Percentiles rank a stretch among this genome's conserved stretches.
These are phyloP conservation scores for Thozetella sp. DNA, from an alignment of 495 filamentous ascomycete species.

Conservation along the genomic window DNA sequence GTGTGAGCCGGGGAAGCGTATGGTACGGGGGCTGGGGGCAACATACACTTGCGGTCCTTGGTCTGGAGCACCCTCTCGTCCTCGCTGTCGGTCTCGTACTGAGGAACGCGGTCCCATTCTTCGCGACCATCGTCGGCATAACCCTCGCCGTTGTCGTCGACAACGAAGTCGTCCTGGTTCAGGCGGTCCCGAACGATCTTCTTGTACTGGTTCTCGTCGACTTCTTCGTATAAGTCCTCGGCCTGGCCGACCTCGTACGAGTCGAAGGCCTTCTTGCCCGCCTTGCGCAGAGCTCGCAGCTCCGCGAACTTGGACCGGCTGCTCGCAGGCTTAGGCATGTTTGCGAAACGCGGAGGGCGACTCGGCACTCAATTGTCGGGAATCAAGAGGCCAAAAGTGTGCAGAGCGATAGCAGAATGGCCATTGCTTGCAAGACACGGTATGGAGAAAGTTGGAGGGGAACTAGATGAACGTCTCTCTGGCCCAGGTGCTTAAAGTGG, in stretches of 20 bases:
- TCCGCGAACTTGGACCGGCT: conserved; percentile 67
- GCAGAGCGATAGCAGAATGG: neutral
- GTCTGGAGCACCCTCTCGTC: conserved; percentile 65
- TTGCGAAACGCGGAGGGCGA: neutral
- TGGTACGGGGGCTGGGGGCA: neutral
- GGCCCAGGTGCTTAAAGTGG: conserved; percentile 9
- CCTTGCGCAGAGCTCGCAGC: conserved; percentile 78
- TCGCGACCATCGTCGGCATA: conserved; percentile 98
- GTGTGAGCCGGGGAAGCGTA: neutral
- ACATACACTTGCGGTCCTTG: conserved; percentile 52
- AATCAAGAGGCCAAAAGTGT: neutral
- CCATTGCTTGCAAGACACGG: neutral
- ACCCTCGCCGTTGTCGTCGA: conserved; percentile 90
- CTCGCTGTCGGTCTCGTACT: conserved; percentile 73
- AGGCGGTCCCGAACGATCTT: conserved; percentile 88
- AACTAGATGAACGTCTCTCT: neutral
- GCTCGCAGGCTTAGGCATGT: conserved; percentile 45
- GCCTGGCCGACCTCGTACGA: conserved; percentile 88
- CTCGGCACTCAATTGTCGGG: neutral
- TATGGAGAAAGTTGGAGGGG: neutral
- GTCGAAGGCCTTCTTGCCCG: conserved; percentile 87
- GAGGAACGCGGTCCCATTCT: conserved; percentile 81
- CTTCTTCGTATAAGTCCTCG: conserved; percentile 88
- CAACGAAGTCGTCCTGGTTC: conserved; percentile 95
- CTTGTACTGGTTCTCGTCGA: conserved; percentile 97